phyloP scores from a whole-genome alignment of 768 basidiomycete species.

The Termitomyces sp. region DNA sequence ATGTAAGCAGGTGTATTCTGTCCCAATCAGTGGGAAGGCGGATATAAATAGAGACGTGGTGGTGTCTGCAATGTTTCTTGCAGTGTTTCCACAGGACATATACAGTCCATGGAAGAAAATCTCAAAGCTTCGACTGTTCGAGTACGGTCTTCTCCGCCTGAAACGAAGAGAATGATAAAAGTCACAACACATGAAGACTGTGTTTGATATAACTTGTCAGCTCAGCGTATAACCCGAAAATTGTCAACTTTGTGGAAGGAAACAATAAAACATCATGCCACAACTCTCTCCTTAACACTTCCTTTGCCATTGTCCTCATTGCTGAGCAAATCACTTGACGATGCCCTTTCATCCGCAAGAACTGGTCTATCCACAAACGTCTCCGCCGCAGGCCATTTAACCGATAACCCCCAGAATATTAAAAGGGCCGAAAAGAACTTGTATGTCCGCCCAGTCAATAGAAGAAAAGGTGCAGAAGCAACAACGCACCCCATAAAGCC shows the following conservation, averaged over 20 bases:
- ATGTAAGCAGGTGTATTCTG: no score
- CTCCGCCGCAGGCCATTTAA: slow-evolving; percentile 33
- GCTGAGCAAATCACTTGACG: not conserved
- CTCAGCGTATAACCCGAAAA: no score
- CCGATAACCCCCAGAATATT: slow-evolving; percentile 33
- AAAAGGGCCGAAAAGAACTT: slow-evolving; percentile 33
- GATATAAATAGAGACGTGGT: no score
- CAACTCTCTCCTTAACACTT: not conserved
- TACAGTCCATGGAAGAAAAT: no score
- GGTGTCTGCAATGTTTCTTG: no score
- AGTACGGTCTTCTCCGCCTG: no score
- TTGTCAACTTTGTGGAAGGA: not conserved
- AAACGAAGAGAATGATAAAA: no score
- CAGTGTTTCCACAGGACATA: no score
- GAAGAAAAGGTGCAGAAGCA: not conserved
- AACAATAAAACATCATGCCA: not conserved
- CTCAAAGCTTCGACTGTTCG: no score
- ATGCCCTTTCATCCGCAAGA: slow-evolving; percentile 20
- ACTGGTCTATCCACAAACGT: slow-evolving; percentile 33
- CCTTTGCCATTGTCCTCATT: not conserved
- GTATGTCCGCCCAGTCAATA: not conserved
- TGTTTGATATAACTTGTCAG: no score
- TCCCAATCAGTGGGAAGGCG: no score
- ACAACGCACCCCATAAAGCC: slow-evolving; percentile 64
- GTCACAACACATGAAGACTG: no score